phyloP scores from a whole-genome alignment of 2,329 filamentous ascomycete genomes.

The Trichoderma sp. region DNA sequence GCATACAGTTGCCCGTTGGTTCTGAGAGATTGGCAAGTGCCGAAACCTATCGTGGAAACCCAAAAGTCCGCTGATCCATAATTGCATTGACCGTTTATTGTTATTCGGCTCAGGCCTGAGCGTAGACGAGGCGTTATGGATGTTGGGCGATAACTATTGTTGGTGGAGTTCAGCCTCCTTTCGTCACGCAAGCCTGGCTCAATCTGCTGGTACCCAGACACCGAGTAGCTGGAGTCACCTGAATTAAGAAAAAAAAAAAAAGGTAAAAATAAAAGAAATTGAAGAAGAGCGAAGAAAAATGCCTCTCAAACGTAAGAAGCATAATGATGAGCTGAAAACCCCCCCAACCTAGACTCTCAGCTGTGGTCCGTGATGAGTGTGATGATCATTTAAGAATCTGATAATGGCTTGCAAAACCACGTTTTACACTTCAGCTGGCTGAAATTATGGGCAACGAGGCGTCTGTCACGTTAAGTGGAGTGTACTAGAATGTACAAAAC shows the following conservation, averaged over 20 bases:
- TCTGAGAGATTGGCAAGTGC: neutral
- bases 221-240: neutral
- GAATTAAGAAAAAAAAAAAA: neutral
- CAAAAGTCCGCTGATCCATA: neutral
- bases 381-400: conserved; percentile 5
- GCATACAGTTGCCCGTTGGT: neutral
- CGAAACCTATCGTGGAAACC: neutral
- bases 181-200: neutral
- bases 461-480: conserved; percentile 10
- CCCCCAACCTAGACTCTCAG: neutral
- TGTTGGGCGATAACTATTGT: neutral
- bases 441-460: neutral
- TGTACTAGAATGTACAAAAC: neutral
- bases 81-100: neutral
- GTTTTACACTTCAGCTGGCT: conserved; percentile 13
- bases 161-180: conserved; percentile 14
- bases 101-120: neutral
- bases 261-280: no score
- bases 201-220: neutral
- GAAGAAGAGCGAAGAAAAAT: no score
- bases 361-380: neutral
- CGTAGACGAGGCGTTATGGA: neutral
- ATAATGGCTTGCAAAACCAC: neutral
- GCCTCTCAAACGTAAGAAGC: neutral
- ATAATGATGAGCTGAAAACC: neutral